These are phyloP conservation scores for Heritiera fomes DNA, from an alignment of 345 rosid genomes.

Conservation along the genomic window DNA sequence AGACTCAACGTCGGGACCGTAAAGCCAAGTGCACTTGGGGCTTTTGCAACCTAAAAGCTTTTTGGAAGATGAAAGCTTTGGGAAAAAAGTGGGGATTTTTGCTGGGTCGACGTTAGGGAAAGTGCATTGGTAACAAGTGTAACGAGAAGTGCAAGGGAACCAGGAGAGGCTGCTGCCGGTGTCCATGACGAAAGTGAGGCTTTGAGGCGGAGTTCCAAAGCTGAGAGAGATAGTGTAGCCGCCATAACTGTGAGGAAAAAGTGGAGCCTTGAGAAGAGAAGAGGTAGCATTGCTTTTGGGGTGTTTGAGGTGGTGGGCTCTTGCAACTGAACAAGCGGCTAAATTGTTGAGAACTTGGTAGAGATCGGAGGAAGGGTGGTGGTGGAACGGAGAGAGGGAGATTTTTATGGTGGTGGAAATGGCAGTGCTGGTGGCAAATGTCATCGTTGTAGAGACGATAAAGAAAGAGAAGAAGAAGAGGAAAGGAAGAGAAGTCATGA, in stretches of 20 bases:
- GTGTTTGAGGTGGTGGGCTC: slow-evolving; percentile 66
- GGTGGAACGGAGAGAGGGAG: slow-evolving; percentile 48
- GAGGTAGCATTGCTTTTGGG: slow-evolving; percentile 25
- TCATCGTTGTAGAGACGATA: slow-evolving; percentile 15
- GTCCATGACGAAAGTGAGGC: slow-evolving; percentile 58
- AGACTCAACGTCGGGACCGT: slow-evolving; percentile 46
- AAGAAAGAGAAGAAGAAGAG: slow-evolving; percentile 8
- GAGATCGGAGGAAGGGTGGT: slow-evolving; percentile 38
- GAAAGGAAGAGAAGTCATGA: slow-evolving; percentile 23
- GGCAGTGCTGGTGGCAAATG: not conserved
- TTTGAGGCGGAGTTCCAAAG: slow-evolving; percentile 90
- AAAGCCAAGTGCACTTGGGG: slow-evolving; percentile 61
- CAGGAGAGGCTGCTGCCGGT: slow-evolving; percentile 88
- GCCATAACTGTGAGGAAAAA: slow-evolving; percentile 70
- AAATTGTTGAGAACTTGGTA: slow-evolving; percentile 48
- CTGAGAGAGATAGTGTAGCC: slow-evolving; percentile 71
- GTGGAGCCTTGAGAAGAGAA: slow-evolving; percentile 42
- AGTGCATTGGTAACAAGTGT: slow-evolving; percentile 54
- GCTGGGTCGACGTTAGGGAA: slow-evolving; percentile 48
- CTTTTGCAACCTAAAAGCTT: slow-evolving; percentile 60
- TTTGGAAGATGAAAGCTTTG: slow-evolving; percentile 58
- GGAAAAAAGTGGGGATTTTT: slow-evolving; percentile 47
- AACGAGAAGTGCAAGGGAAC: slow-evolving; percentile 85
- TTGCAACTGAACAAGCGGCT: slow-evolving; percentile 52
- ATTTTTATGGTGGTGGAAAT: slow-evolving; percentile 31